A percentile compares a stretch with the other conserved stretches of the same genome.
phyloP scores from a whole-genome alignment of 75 land plant genomes.

The Picea glauca region DNA sequence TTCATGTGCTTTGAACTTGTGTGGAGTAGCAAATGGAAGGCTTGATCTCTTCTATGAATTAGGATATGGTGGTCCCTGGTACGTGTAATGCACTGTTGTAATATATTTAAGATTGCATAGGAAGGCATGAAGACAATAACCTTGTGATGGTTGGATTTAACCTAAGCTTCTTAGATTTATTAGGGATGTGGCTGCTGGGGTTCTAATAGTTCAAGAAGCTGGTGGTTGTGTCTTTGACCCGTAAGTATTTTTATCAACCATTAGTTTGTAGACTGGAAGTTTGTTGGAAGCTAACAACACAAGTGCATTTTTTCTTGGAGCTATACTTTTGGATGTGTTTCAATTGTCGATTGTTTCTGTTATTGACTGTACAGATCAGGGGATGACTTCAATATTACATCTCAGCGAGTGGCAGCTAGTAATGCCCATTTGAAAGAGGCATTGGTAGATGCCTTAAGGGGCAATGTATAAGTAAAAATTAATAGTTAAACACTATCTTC shows the following conservation, averaged over 20 bases:
- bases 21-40: constrained; percentile 96
- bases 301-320: neutral
- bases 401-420: constrained; percentile 77
- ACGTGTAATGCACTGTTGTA: constrained; percentile 3
- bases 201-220: constrained; percentile 86
- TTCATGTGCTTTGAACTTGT: constrained; percentile 92
- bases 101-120: neutral
- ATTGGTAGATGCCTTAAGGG: constrained; percentile 55
- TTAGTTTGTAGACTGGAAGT: neutral
- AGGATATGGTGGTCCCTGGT: constrained; percentile 99
- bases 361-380: constrained; percentile 55
- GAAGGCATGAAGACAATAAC: neutral
- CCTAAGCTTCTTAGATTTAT: neutral
- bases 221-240: constrained; percentile 94
- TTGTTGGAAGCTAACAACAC: neutral
- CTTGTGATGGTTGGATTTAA: neutral
- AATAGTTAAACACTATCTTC: neutral
- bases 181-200: constrained; percentile 98
- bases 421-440: constrained; percentile 71
- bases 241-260: constrained; percentile 42
- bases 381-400: constrained; percentile 60
- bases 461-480: neutral
- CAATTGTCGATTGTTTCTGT: neutral
- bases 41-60: constrained; percentile 87
- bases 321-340: neutral